These are phyloP conservation scores for Lactifluus volemus DNA, from an alignment of 768 basidiomycete species.

Conservation along the genomic window DNA sequence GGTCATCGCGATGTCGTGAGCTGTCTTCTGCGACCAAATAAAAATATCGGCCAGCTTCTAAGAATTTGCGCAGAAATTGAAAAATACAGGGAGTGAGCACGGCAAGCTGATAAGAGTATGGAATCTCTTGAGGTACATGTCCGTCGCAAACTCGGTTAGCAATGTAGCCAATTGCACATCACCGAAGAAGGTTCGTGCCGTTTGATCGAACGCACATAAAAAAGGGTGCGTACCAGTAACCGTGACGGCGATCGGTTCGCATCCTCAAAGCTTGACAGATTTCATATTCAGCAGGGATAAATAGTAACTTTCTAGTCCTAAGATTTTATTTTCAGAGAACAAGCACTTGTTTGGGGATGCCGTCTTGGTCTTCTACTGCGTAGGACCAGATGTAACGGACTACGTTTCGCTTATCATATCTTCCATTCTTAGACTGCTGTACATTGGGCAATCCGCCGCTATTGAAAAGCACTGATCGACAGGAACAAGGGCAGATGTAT, in stretches of 20 bases:
- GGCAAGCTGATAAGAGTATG: neutral
- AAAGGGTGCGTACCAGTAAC: neutral
- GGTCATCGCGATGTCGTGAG: neutral
- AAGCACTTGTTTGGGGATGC: neutral
- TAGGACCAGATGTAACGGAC: neutral
- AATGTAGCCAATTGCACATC: neutral
- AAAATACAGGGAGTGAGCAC: neutral
- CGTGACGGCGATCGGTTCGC: neutral
- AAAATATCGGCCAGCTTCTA: neutral
- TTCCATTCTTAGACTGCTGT: neutral
- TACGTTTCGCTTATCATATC: neutral
- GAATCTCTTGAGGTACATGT: neutral
- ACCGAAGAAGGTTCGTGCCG: neutral
- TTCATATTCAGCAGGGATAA: neutral
- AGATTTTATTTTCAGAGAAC: neutral
- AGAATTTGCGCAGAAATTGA: neutral
- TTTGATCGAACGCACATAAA: neutral
- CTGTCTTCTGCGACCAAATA: neutral
- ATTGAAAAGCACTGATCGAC: neutral
- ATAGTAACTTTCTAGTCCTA: neutral
- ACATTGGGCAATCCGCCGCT: neutral
- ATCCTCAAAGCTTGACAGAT: neutral
- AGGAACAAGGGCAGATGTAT: neutral
- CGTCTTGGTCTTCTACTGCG: neutral
- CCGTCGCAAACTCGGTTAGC: neutral